These are phyloP conservation scores for Aspergillus campestris DNA, from an alignment of 495 filamentous ascomycete genomes.

Conservation along the genomic window DNA sequence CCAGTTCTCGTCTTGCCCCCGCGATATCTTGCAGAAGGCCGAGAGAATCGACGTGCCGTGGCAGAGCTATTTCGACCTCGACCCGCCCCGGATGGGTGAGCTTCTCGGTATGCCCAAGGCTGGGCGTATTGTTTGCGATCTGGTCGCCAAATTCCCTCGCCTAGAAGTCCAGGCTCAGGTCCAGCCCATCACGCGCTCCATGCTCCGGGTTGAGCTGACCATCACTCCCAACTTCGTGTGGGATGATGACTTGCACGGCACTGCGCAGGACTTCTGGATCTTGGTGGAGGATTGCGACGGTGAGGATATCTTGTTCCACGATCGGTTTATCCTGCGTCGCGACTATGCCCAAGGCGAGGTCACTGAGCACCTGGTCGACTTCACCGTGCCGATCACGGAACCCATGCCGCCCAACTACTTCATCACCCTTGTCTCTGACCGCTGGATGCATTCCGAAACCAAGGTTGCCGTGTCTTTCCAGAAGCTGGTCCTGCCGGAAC, in stretches of 20 bases:
- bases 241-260: slow-evolving; percentile 83
- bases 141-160: slow-evolving; percentile 88
- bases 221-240: slow-evolving; percentile 95
- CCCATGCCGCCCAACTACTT: slow-evolving; percentile 99
- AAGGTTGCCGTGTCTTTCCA: slow-evolving; percentile 90
- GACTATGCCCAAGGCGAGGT: slow-evolving; percentile 71
- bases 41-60: slow-evolving; percentile 94
- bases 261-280: slow-evolving; percentile 92
- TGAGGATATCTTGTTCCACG: slow-evolving; percentile 91
- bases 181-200: slow-evolving; percentile 88
- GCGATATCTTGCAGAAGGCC: slow-evolving; percentile 82
- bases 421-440: slow-evolving; percentile 84
- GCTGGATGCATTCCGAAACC: slow-evolving; percentile 97
- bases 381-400: slow-evolving; percentile 92
- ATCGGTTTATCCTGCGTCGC: slow-evolving; percentile 84
- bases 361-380: slow-evolving; percentile 95
- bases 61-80: slow-evolving; percentile 88
- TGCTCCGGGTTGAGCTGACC: slow-evolving; percentile 88
- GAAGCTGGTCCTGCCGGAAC: slow-evolving; percentile 87
- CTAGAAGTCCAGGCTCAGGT: slow-evolving; percentile 87
- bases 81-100: slow-evolving; percentile 95
- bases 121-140: slow-evolving; percentile 72
- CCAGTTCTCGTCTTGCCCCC: slow-evolving; percentile 75
- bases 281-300: slow-evolving; percentile 96
- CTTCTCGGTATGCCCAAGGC: slow-evolving; percentile 86